Conservation (phyloP, 768 basidiomycete genomes). For the Lepiota brunneoincarnata region DNA sequence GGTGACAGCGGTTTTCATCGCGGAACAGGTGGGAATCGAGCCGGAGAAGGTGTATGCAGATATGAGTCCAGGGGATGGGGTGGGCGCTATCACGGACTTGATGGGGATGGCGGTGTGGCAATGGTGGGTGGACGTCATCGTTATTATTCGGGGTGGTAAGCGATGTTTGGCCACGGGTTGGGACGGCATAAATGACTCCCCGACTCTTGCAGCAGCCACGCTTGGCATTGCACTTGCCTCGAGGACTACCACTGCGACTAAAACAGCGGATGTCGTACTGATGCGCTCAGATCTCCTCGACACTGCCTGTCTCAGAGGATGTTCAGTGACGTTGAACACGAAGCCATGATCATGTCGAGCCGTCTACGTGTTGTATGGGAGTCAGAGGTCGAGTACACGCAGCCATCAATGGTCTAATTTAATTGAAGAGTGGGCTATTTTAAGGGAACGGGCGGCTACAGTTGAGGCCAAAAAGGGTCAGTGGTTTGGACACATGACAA, state of each 20-base stretch:
- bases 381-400: constrained; percentile 56
- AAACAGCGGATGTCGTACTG: constrained; percentile 96
- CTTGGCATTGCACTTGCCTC: constrained; percentile 96
- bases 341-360: constrained; percentile 45
- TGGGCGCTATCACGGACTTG: constrained; percentile 76
- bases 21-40: constrained; percentile 84
- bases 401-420: constrained; percentile 74
- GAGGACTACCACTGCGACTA: constrained; percentile 95
- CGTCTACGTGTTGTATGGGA: constrained; percentile 42
- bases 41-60: constrained; percentile 84
- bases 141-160: too few relatives aligned
- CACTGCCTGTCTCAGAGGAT: constrained; percentile 88
- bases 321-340: constrained; percentile 52
- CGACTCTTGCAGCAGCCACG: constrained; percentile 92
- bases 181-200: constrained; percentile 99
- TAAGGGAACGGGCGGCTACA: too few relatives aligned
- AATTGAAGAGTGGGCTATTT: too few relatives aligned
- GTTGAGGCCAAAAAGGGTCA: too few relatives aligned
- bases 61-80: constrained; percentile 96
- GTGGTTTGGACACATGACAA: too few relatives aligned
- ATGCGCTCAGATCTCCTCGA: constrained; percentile 97
- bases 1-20: constrained; percentile 84
- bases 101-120: constrained; percentile 78
- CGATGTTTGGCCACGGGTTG: constrained; percentile 55
- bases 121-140: constrained; percentile 60